Evolutionary conservation across 257 asterid species (phyloP).

Genomic region (Solanum tacnaense): DNA sequence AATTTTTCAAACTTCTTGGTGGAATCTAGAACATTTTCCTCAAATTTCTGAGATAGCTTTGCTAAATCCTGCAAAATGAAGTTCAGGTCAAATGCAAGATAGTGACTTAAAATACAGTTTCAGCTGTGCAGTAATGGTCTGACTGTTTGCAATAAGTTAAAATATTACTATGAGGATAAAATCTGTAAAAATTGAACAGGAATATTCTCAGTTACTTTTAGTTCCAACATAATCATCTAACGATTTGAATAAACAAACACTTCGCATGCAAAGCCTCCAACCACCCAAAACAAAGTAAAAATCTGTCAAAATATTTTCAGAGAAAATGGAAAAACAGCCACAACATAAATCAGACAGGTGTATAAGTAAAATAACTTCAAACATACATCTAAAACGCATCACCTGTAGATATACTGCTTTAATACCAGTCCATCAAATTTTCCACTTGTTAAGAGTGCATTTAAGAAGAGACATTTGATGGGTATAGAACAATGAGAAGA

Average conservation of each 20-base stretch:
- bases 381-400: not conserved
- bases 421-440: not conserved
- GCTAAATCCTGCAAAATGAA: slow-evolving; percentile 61
- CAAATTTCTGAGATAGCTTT: slow-evolving; percentile 79
- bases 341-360: not conserved
- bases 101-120: not conserved
- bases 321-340: not conserved
- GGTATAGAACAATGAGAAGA: not conserved
- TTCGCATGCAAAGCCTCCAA: not conserved
- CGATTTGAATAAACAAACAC: not conserved
- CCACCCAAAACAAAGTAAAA: not conserved
- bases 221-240: not conserved
- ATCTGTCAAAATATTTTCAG: not conserved
- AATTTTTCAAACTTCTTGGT: slow-evolving; percentile 91
- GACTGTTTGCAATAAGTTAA: not conserved
- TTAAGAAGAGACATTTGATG: not conserved
- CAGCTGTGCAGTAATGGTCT: not conserved
- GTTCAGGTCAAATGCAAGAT: not conserved
- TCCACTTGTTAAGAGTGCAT: not conserved
- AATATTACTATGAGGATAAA: not conserved
- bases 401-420: not conserved
- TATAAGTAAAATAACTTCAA: not conserved
- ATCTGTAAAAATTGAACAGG: not conserved
- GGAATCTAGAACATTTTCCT: slow-evolving; percentile 87
- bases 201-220: not conserved